Percentiles rank a stretch among this genome's conserved stretches.
These are phyloP conservation scores for Pyrus hybrid DNA, from an alignment of 331 rosid genomes.

Conservation along the genomic window DNA sequence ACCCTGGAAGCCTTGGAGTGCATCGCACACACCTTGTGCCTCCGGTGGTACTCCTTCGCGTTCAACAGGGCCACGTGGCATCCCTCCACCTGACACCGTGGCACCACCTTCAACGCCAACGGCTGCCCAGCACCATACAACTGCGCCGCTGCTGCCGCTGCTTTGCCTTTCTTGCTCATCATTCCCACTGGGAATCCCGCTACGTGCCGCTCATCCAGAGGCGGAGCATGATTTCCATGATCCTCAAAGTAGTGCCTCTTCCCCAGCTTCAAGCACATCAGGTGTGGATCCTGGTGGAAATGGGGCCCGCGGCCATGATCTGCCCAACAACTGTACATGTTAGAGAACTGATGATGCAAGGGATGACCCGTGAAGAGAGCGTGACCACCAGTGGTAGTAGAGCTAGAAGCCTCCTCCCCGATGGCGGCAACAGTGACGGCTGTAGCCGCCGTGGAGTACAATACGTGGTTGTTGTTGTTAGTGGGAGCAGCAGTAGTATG, in stretches of 20 bases:
- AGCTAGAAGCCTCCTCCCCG: neutral
- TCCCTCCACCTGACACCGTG: constrained; percentile 92
- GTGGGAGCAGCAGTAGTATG: neutral
- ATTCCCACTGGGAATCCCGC: constrained; percentile 14
- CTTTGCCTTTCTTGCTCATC: neutral
- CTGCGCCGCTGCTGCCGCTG: neutral
- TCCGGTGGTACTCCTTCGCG: constrained; percentile 84
- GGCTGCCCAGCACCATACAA: neutral
- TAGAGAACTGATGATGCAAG: neutral
- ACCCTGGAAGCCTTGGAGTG: constrained; percentile 93
- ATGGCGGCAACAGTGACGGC: neutral
- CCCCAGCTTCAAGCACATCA: constrained; percentile 82
- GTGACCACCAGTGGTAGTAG: neutral
- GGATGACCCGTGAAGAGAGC: neutral
- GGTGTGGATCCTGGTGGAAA: constrained; percentile 65
- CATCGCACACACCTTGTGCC: constrained; percentile 90
- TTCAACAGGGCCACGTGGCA: constrained; percentile 70
- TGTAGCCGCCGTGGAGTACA: neutral
- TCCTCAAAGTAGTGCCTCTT: constrained; percentile 94
- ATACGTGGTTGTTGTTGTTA: neutral
- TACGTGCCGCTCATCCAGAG: constrained; percentile 22
- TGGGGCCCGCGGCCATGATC: constrained; percentile 9
- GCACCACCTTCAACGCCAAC: constrained; percentile 27
- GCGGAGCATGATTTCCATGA: constrained; percentile 2
- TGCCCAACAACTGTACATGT: constrained; percentile 10